Evolutionary conservation across 306 rosid species (phyloP).

Genomic region (Casuarina cunninghamiana): DNA sequence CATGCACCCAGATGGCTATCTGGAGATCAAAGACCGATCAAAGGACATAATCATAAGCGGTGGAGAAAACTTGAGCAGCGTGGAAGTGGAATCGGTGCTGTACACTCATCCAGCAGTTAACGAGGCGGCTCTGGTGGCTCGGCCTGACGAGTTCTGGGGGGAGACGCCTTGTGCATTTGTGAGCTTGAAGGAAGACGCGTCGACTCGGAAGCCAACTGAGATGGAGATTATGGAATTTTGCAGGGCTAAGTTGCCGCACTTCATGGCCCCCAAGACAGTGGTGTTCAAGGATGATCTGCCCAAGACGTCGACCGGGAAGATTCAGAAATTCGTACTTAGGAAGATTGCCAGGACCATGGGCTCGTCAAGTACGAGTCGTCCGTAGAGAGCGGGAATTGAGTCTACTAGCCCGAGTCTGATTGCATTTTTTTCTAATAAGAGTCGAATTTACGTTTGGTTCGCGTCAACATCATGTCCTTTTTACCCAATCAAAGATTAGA

Average conservation of each 20-base stretch:
- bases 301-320: slow-evolving; percentile 59
- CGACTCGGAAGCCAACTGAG: slow-evolving; percentile 38
- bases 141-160: slow-evolving; percentile 62
- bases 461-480: too few species aligned
- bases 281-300: slow-evolving; percentile 65
- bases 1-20: slow-evolving; percentile 54
- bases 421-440: too few species aligned
- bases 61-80: slow-evolving; percentile 68
- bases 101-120: slow-evolving; percentile 41
- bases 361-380: slow-evolving; percentile 11
- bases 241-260: slow-evolving; percentile 51
- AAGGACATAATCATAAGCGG: slow-evolving; percentile 73
- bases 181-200: slow-evolving; percentile 30
- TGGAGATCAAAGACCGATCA: slow-evolving; percentile 60
- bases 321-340: slow-evolving; percentile 43
- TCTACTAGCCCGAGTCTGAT: neutral
- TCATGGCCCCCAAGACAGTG: slow-evolving; percentile 79
- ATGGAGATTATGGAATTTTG: slow-evolving; percentile 52
- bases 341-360: slow-evolving; percentile 22
- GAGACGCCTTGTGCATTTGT: slow-evolving; percentile 76
- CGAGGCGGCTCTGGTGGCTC: slow-evolving; percentile 71
- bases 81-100: slow-evolving; percentile 70
- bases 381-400: neutral
- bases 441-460: too few species aligned
- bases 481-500: too few species aligned